Conservation (phyloP, 805 yeast genomes). For the Vanderwaltozyma tropicalis region DNA sequence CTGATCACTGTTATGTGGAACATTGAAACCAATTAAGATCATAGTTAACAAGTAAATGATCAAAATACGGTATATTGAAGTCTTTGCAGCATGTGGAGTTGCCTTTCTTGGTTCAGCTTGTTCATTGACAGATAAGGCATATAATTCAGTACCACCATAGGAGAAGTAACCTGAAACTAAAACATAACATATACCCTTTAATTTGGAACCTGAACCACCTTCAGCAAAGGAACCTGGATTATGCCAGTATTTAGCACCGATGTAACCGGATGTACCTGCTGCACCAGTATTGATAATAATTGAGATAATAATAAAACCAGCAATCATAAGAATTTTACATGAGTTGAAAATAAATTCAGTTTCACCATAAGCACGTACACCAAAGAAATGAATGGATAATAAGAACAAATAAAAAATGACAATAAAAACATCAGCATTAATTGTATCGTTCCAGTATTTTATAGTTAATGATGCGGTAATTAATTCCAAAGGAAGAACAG, state of each 20-base stretch:
- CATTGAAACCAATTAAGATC: constrained; percentile 47
- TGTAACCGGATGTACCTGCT: constrained; percentile 41
- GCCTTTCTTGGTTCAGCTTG: constrained; percentile 48
- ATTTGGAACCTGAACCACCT: constrained; percentile 27
- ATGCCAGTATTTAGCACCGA: constrained; percentile 52
- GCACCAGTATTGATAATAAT: constrained; percentile 51
- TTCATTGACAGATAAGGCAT: constrained; percentile 60
- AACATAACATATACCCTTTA: constrained; percentile 56
- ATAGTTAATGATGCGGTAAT: constrained; percentile 49
- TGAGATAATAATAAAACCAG: constrained; percentile 48
- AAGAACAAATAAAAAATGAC: constrained; percentile 44
- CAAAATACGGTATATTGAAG: constrained; percentile 54
- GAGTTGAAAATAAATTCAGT: constrained; percentile 49
- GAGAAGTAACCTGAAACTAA: constrained; percentile 55
- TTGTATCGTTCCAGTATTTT: constrained; percentile 37
- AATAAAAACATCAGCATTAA: constrained; percentile 47
- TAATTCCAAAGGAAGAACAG: constrained; percentile 54
- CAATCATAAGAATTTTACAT: constrained; percentile 46
- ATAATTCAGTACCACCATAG: constrained; percentile 56
- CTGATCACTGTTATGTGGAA: constrained; percentile 44
- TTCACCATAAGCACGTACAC: constrained; percentile 61
- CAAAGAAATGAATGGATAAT: constrained; percentile 42
- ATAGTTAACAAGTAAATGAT: constrained; percentile 47
- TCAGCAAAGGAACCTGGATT: constrained; percentile 40
- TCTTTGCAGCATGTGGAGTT: constrained; percentile 54